Evolutionary conservation across 495 filamentous ascomycete species (phyloP), one percentile per base, ranked within the genome.

Genomic region (Podospora australis): DNA sequence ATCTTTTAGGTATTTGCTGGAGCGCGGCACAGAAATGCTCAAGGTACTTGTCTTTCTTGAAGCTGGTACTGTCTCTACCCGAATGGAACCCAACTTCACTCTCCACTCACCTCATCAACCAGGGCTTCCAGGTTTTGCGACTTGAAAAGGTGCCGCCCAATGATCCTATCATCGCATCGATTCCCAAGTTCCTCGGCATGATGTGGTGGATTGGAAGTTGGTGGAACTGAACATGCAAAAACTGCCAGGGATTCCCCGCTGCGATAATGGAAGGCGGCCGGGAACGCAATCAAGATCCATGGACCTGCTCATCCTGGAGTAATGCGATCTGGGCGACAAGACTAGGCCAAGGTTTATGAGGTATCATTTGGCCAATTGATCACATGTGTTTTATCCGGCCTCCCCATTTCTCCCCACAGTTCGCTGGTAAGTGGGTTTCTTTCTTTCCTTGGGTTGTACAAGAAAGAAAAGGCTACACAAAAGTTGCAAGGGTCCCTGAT

Each of bases 301-400:
- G 40, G 20, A 43, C 40, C 40, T 43, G 40, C 40, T 43, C 28
- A 13, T 43, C 40, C 40, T 21, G 40, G 40, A 43, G 40, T 43
- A 43, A 43, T 25, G 40, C 40, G 17, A 43, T 28, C n/a, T 28
- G 7, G 40, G 40, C 16, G 40, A 21, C 32, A 36, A 36, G 32
- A 16, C 32, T 36, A 17, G 32, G 14, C 32, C 32, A 36, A 17
- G 17, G 17, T 16, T 16, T 35, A 35, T 35, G 2, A 29, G 6
- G 6, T 29, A 35, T 35, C 10, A n/a, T n/a, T n/a, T n/a, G n/a
- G n/a, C n/a, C n/a, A n/a, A 35, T 35, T 36, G 14, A 36, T 36
- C 32, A 36, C 32, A 36, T 36, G 32, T 36, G 1, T 36, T 36
- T 36, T 36, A 5, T 6, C n/a, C 32, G n/a, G 32, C 13, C 9